Base-by-base conservation (phyloP, 345 rosid species). In the Eucalyptus lansdowneana region DNA sequence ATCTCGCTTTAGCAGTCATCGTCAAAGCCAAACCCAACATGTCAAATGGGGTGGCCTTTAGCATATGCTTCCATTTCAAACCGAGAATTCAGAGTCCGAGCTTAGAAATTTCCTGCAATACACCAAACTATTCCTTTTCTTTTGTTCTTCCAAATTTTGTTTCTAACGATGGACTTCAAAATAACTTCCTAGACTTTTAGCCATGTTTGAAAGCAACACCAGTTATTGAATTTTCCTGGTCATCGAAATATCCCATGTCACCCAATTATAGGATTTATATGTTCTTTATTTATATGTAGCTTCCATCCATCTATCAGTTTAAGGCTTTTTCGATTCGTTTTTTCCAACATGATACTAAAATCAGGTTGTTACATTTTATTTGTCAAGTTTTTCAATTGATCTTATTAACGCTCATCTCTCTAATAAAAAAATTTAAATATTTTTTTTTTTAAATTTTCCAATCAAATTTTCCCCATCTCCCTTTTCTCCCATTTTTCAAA, bases 231-330 rank as follows among this genome's bases (percentile, higher is more conserved):
- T 31, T n/a, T 67, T n/a, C 22, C 40, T 31, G 0, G 4, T 31
- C 6, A 4, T n/a, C 0, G 0, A 67, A 67, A 67, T 67, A 31
- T 67, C 40, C 4, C 40, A 15, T 0, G 0, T 65, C 37, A 1
- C 21, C 10, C 5, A 2, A 65, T 31, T 4, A 14, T 2, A 15
- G 1, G 5, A 62, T 62, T 62, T 65, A 29, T n/a, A 4, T n/a
- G 4, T 11, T 34, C 0, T 72, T 72, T 17, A 17, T 17, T 9
- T 16, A 69, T 11, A 34, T 34, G 7, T 3, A 3, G 1, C 34
- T 14, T 72, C 25, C 0, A 17, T 5, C 0, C 0, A 34, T 2
- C 0, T 9, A 34, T 72, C 14, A 0, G 0, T 17, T 34, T 34
- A 72, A 10, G 0, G 0, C 1, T 19, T 72, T 34, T 17, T 0